Percentiles rank a stretch among this genome's conserved stretches.
Evolutionary conservation across 306 rosid species (phyloP).

Genomic region (Argentina anserina): DNA sequence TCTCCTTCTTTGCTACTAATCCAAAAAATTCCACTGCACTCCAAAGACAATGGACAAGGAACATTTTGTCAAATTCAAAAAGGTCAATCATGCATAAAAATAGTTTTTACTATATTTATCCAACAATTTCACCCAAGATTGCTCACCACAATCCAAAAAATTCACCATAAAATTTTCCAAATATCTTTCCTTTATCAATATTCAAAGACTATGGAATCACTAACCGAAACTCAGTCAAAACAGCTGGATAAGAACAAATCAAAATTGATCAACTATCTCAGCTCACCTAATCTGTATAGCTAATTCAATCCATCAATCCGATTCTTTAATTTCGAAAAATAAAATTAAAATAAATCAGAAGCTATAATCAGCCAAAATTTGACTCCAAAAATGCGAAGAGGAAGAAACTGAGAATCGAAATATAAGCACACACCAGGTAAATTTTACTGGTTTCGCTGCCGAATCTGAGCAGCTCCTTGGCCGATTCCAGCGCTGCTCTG

Average conservation of each 20-base stretch:
- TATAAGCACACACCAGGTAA: conserved; percentile 66
- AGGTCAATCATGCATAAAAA: neutral
- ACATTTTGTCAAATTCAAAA: neutral
- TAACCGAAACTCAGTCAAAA: neutral
- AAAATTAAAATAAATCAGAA: conserved; percentile 3
- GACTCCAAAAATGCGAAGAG: conserved; percentile 2
- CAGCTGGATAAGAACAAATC: neutral
- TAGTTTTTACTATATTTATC: neutral
- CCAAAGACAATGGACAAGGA: neutral
- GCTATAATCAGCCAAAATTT: conserved; percentile 6
- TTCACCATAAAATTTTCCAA: neutral
- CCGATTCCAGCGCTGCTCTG: conserved; percentile 59
- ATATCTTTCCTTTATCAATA: neutral
- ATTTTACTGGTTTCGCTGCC: conserved; percentile 86
- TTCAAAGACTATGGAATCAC: neutral
- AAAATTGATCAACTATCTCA: too few relatives aligned
- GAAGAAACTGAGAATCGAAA: neutral
- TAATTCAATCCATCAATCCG: neutral
- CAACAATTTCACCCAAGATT: neutral
- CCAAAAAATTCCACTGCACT: neutral
- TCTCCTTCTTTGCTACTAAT: neutral
- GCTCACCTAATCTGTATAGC: neutral
- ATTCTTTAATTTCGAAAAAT: too few relatives aligned
- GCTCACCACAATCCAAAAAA: neutral
- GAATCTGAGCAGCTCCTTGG: conserved; percentile 68